Conservation (phyloP, 306 rosid species). For the Citrullus colocynthis region DNA sequence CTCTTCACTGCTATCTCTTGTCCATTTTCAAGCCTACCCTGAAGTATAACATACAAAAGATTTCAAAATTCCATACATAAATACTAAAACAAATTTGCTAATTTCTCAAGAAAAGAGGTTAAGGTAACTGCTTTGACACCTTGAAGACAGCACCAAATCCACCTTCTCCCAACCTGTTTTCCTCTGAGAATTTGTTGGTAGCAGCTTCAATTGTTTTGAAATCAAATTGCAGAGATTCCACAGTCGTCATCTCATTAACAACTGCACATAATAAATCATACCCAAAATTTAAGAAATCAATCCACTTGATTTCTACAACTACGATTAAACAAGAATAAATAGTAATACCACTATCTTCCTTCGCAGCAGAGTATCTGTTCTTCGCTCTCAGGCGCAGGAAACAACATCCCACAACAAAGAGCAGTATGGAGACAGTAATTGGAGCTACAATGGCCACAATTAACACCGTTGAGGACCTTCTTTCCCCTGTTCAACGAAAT, state of each 20-base stretch:
- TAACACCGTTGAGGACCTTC: neutral
- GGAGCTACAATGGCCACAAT: conserved; percentile 16
- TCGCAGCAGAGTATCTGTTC: neutral
- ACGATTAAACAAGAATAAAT: neutral
- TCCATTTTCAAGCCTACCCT: conserved; percentile 44
- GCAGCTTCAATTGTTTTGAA: conserved; percentile 29
- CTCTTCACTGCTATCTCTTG: conserved; percentile 59
- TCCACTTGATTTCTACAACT: neutral
- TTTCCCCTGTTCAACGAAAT: neutral
- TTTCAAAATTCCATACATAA: neutral
- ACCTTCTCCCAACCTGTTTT: conserved; percentile 39
- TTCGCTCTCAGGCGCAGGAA: conserved; percentile 9
- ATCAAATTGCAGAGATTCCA: conserved; percentile 32
- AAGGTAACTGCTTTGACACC: conserved; percentile 4
- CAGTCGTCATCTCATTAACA: conserved; percentile 5
- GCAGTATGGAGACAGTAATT: neutral
- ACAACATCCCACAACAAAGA: neutral
- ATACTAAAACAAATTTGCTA: neutral
- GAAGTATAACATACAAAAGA: neutral
- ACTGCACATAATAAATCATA: neutral
- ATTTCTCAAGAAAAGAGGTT: neutral
- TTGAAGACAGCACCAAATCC: conserved; percentile 45
- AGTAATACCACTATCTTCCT: neutral
- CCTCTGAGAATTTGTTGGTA: conserved; percentile 27
- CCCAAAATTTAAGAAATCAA: neutral